A percentile compares a stretch with the other conserved stretches of the same genome.
phyloP scores from a whole-genome alignment of 192 early-diverging fungal species.

The Linnemannia zychae region DNA sequence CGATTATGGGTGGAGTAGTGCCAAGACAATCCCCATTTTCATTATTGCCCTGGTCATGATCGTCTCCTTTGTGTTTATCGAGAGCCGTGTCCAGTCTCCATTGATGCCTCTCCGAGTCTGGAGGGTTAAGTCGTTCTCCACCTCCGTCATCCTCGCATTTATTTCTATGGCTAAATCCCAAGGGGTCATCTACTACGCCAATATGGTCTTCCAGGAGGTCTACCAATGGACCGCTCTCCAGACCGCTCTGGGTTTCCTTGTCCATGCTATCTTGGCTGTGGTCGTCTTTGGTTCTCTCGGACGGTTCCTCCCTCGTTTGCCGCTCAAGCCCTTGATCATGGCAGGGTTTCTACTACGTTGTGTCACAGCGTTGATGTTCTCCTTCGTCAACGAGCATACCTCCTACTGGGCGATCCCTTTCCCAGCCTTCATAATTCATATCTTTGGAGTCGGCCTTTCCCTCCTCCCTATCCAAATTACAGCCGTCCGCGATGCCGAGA shows the following conservation, averaged over 20 bases:
- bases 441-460: constrained; percentile 28
- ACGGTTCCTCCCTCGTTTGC: constrained; percentile 38
- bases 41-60: constrained; percentile 38
- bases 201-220: constrained; percentile 61
- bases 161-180: constrained; percentile 43
- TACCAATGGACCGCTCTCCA: constrained; percentile 53
- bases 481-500: constrained; percentile 30
- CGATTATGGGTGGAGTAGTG: constrained; percentile 47
- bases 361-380: constrained; percentile 28
- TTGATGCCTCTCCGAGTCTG: constrained; percentile 59
- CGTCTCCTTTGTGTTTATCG: constrained; percentile 46
- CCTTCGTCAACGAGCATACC: constrained; percentile 26
- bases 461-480: constrained; percentile 36
- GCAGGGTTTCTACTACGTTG: constrained; percentile 17
- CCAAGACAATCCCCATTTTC: constrained; percentile 36
- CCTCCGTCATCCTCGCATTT: constrained; percentile 57
- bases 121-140: constrained; percentile 54
- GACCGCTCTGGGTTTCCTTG: constrained; percentile 58
- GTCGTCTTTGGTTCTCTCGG: constrained; percentile 47
- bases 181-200: constrained; percentile 57
- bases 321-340: constrained; percentile 29
- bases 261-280: constrained; percentile 47
- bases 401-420: constrained; percentile 45
- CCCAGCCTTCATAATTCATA: constrained; percentile 33
- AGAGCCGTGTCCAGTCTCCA: constrained; percentile 39